Conservation (phyloP, 2,329 filamentous ascomycete genomes). For the Elsinoe arachidis region DNA sequence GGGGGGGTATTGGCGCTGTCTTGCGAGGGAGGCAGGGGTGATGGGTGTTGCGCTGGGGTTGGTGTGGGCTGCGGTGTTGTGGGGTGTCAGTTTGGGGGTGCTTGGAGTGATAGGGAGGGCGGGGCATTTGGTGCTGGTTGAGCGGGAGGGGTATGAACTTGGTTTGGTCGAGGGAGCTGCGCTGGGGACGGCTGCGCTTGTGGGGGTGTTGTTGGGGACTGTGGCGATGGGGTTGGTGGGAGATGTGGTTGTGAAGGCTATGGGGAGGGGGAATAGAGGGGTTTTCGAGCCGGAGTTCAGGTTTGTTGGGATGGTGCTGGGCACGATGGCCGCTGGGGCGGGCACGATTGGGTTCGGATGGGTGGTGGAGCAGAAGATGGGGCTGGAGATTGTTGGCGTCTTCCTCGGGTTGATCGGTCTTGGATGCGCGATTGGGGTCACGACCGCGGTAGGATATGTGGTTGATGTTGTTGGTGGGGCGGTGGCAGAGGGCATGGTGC, state of each 20-base stretch:
- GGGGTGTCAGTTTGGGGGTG: background rate
- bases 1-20: background rate
- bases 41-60: constrained; percentile 12
- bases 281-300: constrained; percentile 12
- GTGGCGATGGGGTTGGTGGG: background rate
- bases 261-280: constrained; percentile 7
- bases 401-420: constrained; percentile 1
- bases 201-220: background rate
- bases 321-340: background rate
- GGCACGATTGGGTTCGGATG: constrained; percentile 1
- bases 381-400: background rate
- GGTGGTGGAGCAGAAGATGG: background rate
- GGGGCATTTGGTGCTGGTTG: background rate
- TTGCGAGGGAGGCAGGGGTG: constrained; percentile 10
- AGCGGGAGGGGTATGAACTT: background rate
- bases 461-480: constrained; percentile 83
- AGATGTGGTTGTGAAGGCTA: background rate
- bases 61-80: constrained; percentile 5
- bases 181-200: background rate
- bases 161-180: background rate
- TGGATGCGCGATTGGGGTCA: constrained; percentile 29
- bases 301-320: background rate
- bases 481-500: constrained; percentile 62
- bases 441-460: constrained; percentile 57
- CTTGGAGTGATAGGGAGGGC: background rate